Percentiles rank a stretch among this genome's conserved stretches.
Conservation (phyloP, 31 red algal genomes). For the Bonnemaisonia californica region DNA sequence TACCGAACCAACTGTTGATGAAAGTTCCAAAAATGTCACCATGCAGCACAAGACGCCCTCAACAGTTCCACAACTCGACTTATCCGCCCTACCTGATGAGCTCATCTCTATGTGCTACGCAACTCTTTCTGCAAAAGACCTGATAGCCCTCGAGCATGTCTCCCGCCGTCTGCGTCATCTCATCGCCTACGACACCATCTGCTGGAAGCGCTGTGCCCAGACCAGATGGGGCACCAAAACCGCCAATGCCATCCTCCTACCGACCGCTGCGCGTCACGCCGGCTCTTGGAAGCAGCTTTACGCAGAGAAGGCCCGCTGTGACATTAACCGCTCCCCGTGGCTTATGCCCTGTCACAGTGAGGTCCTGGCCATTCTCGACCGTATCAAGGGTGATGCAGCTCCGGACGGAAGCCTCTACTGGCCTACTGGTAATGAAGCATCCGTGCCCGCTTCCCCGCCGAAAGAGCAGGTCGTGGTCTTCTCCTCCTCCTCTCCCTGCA, state of each 20-base stretch:
- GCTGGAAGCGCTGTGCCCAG: slow-evolving; percentile 63
- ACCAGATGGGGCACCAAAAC: slow-evolving; percentile 65
- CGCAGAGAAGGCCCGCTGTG: slow-evolving; percentile 66
- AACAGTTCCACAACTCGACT: slow-evolving; percentile 20
- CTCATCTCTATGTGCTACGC: slow-evolving; percentile 70
- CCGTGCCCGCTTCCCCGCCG: slow-evolving; percentile 39
- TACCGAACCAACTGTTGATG: neutral
- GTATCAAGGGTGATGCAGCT: slow-evolving; percentile 55
- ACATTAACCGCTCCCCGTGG: slow-evolving; percentile 55
- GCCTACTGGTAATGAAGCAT: slow-evolving; percentile 2
- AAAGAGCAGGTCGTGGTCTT: slow-evolving; percentile 26
- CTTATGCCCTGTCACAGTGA: slow-evolving; percentile 65
- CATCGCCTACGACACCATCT: slow-evolving; percentile 64
- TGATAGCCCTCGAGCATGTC: slow-evolving; percentile 78
- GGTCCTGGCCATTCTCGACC: slow-evolving; percentile 66
- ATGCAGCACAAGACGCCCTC: neutral
- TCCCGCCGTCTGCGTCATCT: slow-evolving; percentile 75
- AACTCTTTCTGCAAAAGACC: slow-evolving; percentile 48
- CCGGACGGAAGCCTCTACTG: slow-evolving; percentile 14
- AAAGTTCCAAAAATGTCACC: neutral
- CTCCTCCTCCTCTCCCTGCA: slow-evolving; percentile 45
- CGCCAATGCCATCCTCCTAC: slow-evolving; percentile 62
- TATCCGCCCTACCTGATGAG: slow-evolving; percentile 77
- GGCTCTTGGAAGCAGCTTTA: slow-evolving; percentile 87
- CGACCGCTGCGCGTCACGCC: slow-evolving; percentile 67